Evolutionary conservation across 352 stramenopile genomes (phyloP).

Genomic region (Globisporangium recalcitrans): DNA sequence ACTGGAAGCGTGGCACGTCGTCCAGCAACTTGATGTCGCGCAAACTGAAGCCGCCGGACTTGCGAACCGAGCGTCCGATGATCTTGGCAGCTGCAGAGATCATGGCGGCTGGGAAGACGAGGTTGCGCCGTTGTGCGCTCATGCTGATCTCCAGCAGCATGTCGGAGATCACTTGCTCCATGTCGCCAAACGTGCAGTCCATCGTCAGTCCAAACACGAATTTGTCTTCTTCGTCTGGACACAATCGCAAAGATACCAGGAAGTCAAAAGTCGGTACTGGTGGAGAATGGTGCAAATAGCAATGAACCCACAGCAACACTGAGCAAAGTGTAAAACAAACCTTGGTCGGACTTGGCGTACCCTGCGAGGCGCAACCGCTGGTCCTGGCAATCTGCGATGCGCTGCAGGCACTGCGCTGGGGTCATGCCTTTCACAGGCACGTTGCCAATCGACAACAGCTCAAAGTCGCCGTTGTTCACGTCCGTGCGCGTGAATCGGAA

Average conservation of each 20-base stretch:
- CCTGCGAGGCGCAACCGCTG: constrained; percentile 24
- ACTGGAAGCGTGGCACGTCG: constrained; percentile 28
- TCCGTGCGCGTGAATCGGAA: constrained; percentile 60
- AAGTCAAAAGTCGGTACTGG: background rate
- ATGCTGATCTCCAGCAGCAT: constrained; percentile 66
- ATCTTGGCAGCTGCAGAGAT: constrained; percentile 63
- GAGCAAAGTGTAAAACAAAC: constrained; percentile 8
- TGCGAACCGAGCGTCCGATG: constrained; percentile 59
- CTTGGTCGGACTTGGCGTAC: constrained; percentile 15
- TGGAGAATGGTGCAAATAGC: background rate
- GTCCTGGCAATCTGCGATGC: constrained; percentile 27
- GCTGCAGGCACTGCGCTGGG: constrained; percentile 26
- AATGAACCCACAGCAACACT: background rate
- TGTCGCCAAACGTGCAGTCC: constrained; percentile 68
- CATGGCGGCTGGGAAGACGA: constrained; percentile 65
- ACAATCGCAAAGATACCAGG: background rate
- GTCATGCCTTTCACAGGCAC: constrained; percentile 36
- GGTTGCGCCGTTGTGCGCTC: constrained; percentile 60
- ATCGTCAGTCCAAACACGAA: constrained; percentile 60
- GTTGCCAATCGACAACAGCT: constrained; percentile 54
- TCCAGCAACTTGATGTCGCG: constrained; percentile 49
- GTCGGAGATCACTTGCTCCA: constrained; percentile 72
- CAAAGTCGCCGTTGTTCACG: constrained; percentile 59
- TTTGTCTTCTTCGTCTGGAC: constrained; percentile 15
- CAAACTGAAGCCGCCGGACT: constrained; percentile 52